A percentile compares a stretch with the other conserved stretches of the same genome.
Evolutionary conservation across 345 rosid genomes (phyloP).

Genomic region (Raphanus sativus): DNA sequence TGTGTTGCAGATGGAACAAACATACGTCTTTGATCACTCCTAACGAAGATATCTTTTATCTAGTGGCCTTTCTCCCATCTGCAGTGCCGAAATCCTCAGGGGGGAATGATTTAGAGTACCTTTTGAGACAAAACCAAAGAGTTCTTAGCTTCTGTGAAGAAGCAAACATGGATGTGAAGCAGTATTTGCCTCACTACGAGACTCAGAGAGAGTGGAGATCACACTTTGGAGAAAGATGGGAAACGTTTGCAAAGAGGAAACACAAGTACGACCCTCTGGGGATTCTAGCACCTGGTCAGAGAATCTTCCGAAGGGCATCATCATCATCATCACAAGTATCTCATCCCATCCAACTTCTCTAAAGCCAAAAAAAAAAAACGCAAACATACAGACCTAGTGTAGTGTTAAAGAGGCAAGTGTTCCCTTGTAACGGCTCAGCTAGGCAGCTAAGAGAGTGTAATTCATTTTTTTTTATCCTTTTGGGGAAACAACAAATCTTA

Average conservation of each 20-base stretch:
- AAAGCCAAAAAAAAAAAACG: slow-evolving; percentile 1
- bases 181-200: slow-evolving; percentile 71
- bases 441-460: slow-evolving; percentile 29
- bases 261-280: slow-evolving; percentile 71
- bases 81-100: slow-evolving; percentile 69
- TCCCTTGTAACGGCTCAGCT: slow-evolving; percentile 25
- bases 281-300: slow-evolving; percentile 88
- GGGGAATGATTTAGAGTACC: slow-evolving; percentile 52
- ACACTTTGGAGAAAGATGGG: slow-evolving; percentile 80
- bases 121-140: slow-evolving; percentile 56
- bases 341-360: slow-evolving; percentile 29
- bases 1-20: slow-evolving; percentile 77
- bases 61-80: slow-evolving; percentile 75
- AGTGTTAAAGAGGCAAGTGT: too few species aligned
- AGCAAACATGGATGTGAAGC: slow-evolving; percentile 54
- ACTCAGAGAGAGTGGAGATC: slow-evolving; percentile 70
- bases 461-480: not conserved
- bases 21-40: slow-evolving; percentile 74
- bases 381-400: not conserved
- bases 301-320: slow-evolving; percentile 61
- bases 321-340: slow-evolving; percentile 36
- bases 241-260: slow-evolving; percentile 62
- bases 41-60: slow-evolving; percentile 70
- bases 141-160: slow-evolving; percentile 52
- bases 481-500: slow-evolving; percentile 6